phyloP scores from a whole-genome alignment of 2,329 filamentous ascomycete species.

The Xenoacremonium recifei region DNA sequence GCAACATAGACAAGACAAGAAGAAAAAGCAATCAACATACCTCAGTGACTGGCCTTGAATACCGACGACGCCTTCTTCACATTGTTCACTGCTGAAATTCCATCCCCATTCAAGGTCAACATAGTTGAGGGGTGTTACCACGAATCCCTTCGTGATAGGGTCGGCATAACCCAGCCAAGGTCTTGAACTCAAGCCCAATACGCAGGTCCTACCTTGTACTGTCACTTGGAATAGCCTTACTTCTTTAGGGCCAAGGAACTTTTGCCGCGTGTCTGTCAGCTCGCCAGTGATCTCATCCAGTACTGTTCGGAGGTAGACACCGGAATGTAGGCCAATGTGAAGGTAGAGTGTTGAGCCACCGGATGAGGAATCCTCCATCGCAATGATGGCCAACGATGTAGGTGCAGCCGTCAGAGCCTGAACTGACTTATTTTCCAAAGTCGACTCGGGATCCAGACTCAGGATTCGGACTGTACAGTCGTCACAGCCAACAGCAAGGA shows the following conservation, averaged over 20 bases:
- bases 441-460: conserved; percentile 85
- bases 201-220: conserved; percentile 78
- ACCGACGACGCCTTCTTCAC: conserved; percentile 88
- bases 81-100: conserved; percentile 96
- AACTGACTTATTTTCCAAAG: conserved; percentile 89
- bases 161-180: conserved; percentile 97
- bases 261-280: conserved; percentile 88
- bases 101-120: conserved; percentile 87
- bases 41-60: conserved; percentile 85
- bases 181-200: conserved; percentile 86
- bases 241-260: conserved; percentile 88
- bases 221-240: conserved; percentile 91
- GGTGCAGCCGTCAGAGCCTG: conserved; percentile 90
- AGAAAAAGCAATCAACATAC: conserved; percentile 49
- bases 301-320: conserved; percentile 92
- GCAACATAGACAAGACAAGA: conserved; percentile 33
- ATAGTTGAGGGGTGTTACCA: conserved; percentile 89
- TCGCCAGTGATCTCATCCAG: conserved; percentile 95
- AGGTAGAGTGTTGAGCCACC: conserved; percentile 88
- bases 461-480: conserved; percentile 94
- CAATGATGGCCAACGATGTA: conserved; percentile 84
- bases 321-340: conserved; percentile 93
- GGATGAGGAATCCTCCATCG: conserved; percentile 91
- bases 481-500: conserved; percentile 93
- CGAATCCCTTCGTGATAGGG: conserved; percentile 80